Evolutionary conservation across 129 eudicot species (phyloP), one percentile per base, ranked within the genome.

Genomic region (Ambrosia trifida): DNA sequence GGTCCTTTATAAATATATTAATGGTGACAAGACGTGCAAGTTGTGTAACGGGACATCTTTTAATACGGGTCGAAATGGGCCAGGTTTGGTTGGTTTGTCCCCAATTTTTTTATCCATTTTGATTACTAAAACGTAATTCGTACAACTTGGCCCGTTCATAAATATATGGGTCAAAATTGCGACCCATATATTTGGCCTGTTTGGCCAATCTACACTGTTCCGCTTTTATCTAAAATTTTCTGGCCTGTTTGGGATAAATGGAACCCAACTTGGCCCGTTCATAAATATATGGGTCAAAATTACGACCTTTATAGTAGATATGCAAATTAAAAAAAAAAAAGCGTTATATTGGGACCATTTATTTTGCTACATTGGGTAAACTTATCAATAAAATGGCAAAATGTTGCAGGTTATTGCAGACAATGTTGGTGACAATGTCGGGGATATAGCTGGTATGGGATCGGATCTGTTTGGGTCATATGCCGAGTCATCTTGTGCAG

Each of bases 401-500:
- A 52, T 82, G 32, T 43, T 71, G 51, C 82, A 90, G 97, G 97
- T 88, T n/a, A 91, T 91, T 73, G 96, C 94, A 72, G 97, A 91
- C 85, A 91, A 91, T 70, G 96, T 88, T 46, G 97, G 97, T 44
- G 97, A 91, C 73, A 91, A 91, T 66, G 97, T 91, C 40, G 96
- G 97, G 12, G 94, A 91, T 81, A 88, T 91, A 83, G 96, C 97
- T 65, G 97, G 97, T 64, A 91, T 91, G 97, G 97, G 97, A 28
- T 86, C 97, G 18, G 97, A 91, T 81, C 91, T 91, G 16, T 91
- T 91, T 65, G 97, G 97, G 14, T 91, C 97, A 10, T 91, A 91
- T 70, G 96, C 97, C 1, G 97, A 90, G 56, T 72, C 97, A 8
- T 90, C 97, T 2, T 90, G 97, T 79, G 97, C 97, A 5, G 97